Conservation (phyloP, 1,139 yeast species). For the Debaryomycetaceae sp. region DNA sequence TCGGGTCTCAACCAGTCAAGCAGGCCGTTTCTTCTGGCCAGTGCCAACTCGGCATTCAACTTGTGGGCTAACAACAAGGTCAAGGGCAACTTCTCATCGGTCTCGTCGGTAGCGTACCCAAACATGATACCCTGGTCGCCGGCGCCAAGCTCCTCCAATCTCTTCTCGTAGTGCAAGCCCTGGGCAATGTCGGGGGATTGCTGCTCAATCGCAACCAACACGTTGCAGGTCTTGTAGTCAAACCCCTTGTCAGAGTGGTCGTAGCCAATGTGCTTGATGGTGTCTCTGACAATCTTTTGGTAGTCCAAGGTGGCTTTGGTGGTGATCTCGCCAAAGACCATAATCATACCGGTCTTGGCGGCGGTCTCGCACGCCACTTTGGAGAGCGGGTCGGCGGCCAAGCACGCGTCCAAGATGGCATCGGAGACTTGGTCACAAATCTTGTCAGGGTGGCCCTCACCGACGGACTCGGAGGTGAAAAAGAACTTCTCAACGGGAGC, state of each 20-base stretch:
- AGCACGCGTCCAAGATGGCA: slow-evolving; percentile 97
- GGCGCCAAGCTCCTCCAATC: slow-evolving; percentile 97
- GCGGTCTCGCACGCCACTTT: slow-evolving; percentile 99
- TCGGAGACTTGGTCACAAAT: slow-evolving; percentile 99
- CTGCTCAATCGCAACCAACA: slow-evolving; percentile 97
- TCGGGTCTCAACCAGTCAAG: slow-evolving; percentile 98
- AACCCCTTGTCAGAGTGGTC: slow-evolving; percentile 95
- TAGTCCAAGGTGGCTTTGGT: slow-evolving; percentile 92
- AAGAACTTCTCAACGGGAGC: slow-evolving; percentile 46
- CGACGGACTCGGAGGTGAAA: slow-evolving; percentile 95
- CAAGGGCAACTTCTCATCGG: slow-evolving; percentile 95
- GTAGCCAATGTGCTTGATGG: slow-evolving; percentile 97
- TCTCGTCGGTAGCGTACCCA: slow-evolving; percentile 99
- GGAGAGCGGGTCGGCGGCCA: slow-evolving; percentile 91
- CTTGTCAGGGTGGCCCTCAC: slow-evolving; percentile 99
- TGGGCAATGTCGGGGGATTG: slow-evolving; percentile 99
- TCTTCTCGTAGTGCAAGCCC: slow-evolving; percentile 96
- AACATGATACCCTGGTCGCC: slow-evolving; percentile 99
- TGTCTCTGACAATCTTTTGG: slow-evolving; percentile 96
- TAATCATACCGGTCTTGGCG: slow-evolving; percentile 97
- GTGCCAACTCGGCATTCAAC: slow-evolving; percentile 94
- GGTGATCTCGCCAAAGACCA: slow-evolving; percentile 99
- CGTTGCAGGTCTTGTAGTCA: slow-evolving; percentile 99
- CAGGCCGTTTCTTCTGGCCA: slow-evolving; percentile 94
- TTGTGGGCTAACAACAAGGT: slow-evolving; percentile 93